phyloP scores from a whole-genome alignment of 2,329 filamentous ascomycete genomes.

The Lecanoromycetidae sp. region DNA sequence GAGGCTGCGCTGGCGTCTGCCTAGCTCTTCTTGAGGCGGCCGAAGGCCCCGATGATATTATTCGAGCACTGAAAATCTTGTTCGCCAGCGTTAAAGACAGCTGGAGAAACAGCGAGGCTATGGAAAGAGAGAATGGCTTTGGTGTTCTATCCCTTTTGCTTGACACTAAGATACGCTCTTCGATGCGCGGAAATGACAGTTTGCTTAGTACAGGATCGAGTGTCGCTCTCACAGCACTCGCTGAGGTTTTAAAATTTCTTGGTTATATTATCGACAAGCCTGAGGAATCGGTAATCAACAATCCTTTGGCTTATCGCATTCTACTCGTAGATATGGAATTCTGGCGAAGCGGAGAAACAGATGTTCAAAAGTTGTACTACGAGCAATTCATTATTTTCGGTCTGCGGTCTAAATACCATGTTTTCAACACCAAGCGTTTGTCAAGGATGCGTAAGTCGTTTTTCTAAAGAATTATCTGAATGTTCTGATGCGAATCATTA shows the following conservation, averaged over 20 bases:
- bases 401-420: conserved; percentile 77
- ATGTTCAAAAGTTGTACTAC: conserved; percentile 82
- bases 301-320: conserved; percentile 85
- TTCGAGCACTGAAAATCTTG: conserved; percentile 69
- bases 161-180: no score
- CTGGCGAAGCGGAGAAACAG: conserved; percentile 67
- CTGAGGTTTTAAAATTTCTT: conserved; percentile 77
- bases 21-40: conserved; percentile 75
- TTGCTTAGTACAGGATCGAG: no score
- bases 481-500: conserved; percentile 29
- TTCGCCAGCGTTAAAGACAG: conserved; percentile 78
- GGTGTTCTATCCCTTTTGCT: conserved; percentile 74
- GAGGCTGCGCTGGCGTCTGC: conserved; percentile 77
- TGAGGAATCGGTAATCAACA: conserved; percentile 84
- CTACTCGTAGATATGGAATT: conserved; percentile 86
- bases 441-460: conserved; percentile 68
- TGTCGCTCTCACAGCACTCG: conserved; percentile 44
- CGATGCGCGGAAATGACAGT: no score
- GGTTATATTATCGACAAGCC: conserved; percentile 74
- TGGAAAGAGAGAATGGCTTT: conserved; percentile 93
- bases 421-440: conserved; percentile 80
- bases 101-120: conserved; percentile 96
- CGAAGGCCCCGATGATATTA: conserved; percentile 54
- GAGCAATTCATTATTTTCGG: conserved; percentile 82
- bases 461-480: not conserved